These are phyloP conservation scores for Vanrija sp. DNA, from an alignment of 1,284 basidiomycete genomes.

Conservation along the genomic window DNA sequence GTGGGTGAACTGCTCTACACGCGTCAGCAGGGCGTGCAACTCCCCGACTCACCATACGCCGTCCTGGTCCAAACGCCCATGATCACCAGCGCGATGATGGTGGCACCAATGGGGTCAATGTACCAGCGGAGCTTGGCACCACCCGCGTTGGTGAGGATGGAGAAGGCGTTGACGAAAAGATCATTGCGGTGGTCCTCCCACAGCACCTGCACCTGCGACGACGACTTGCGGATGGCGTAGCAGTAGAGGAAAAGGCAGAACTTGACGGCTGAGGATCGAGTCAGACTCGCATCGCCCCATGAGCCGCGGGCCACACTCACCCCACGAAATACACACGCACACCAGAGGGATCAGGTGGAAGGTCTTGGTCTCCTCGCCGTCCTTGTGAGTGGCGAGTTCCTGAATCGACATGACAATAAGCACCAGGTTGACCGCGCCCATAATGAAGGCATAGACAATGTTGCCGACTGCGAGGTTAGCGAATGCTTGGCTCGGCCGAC, in stretches of 20 bases:
- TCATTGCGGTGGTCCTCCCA: constrained; percentile 97
- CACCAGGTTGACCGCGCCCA: constrained; percentile 41
- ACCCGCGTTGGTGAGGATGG: constrained; percentile 83
- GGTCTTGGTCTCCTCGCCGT: constrained; percentile 57
- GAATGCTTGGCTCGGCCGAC: not conserved
- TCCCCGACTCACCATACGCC: constrained; percentile 53
- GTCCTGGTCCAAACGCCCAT: constrained; percentile 77
- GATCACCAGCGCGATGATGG: constrained; percentile 65
- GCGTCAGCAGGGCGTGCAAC: not conserved
- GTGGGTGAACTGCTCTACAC: constrained; percentile 67
- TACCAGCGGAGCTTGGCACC: constrained; percentile 66
- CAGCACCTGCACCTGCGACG: constrained; percentile 85
- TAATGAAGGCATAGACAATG: constrained; percentile 69
- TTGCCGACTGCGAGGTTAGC: constrained; percentile 57
- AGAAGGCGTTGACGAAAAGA: constrained; percentile 64
- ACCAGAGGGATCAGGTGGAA: constrained; percentile 79
- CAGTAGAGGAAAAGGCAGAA: constrained; percentile 83
- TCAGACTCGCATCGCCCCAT: not conserved
- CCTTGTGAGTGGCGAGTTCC: constrained; percentile 60
- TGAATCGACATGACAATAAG: constrained; percentile 62
- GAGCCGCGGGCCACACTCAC: constrained; percentile 47
- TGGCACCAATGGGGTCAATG: constrained; percentile 53
- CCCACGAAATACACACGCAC: constrained; percentile 74
- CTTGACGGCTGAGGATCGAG: constrained; percentile 63
- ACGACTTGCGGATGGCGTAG: constrained; percentile 67